phyloP scores from a whole-genome alignment of 148 eudicot genomes.

The Rhododendron vialii region DNA sequence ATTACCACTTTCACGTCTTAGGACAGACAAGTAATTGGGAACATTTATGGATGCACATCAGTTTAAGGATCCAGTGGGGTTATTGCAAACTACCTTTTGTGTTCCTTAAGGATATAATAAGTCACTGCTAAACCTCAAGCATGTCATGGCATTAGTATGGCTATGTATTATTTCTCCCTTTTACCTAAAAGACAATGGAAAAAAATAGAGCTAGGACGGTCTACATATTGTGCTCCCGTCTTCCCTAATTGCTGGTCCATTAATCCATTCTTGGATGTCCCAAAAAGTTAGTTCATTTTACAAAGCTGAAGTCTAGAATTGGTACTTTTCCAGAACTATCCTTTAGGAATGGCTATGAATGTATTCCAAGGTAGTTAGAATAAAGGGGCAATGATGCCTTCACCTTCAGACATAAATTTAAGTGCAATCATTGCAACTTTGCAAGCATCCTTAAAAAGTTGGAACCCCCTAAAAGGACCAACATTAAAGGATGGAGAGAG shows the following conservation, averaged over 20 bases:
- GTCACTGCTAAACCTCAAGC: neutral
- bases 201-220: neutral
- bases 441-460: neutral
- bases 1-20: too few relatives aligned
- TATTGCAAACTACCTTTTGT: too few relatives aligned
- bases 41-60: too few relatives aligned
- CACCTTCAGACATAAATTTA: neutral
- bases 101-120: conserved; percentile 3
- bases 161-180: neutral
- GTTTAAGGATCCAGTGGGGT: too few relatives aligned
- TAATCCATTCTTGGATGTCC: neutral
- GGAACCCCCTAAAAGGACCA: too few relatives aligned
- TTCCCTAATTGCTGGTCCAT: neutral
- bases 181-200: neutral
- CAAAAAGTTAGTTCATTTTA: neutral
- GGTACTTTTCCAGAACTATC: neutral
- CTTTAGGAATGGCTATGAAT: too few relatives aligned
- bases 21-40: too few relatives aligned
- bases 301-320: neutral
- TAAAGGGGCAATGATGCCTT: neutral
- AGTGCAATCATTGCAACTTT: neutral
- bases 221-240: neutral
- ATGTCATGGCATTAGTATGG: neutral
- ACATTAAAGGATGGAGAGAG: neutral
- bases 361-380: neutral